phyloP scores from a whole-genome alignment of 306 rosid species.

The Calophaca sinica region DNA sequence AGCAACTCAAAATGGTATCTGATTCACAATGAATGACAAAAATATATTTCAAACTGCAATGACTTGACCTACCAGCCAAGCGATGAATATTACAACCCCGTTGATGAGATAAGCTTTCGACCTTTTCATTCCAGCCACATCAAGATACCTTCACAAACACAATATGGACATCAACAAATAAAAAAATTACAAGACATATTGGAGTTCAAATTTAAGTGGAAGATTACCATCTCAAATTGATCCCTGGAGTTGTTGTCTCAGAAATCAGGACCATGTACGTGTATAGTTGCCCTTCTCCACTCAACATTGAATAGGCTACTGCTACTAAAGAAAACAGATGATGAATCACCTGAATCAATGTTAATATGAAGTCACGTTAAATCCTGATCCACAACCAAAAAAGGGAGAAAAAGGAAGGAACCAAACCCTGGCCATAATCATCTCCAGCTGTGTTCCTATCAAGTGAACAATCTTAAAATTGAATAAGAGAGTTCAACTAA shows the following conservation, averaged over 20 bases:
- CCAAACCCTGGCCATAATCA: constrained; percentile 41
- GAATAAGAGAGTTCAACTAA: constrained; percentile 39
- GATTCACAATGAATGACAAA: constrained; percentile 15
- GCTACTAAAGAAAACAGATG: constrained; percentile 81
- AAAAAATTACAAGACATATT: background rate
- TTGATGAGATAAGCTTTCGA: constrained; percentile 81
- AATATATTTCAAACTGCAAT: constrained; percentile 34
- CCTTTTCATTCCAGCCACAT: constrained; percentile 88
- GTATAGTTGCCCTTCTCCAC: constrained; percentile 93
- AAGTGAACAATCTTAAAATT: constrained; percentile 46
- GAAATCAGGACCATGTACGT: constrained; percentile 93
- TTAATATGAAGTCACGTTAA: constrained; percentile 48
- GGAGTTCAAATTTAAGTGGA: constrained; percentile 3
- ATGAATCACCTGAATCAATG: constrained; percentile 81
- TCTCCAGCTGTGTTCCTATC: constrained; percentile 41
- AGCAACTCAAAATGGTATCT: background rate
- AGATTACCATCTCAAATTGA: constrained; percentile 96
- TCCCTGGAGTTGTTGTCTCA: constrained; percentile 95
- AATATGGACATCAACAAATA: constrained; percentile 39
- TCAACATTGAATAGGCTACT: constrained; percentile 82
- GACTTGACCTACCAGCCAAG: constrained; percentile 85
- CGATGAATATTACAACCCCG: constrained; percentile 88
- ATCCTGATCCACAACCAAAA: constrained; percentile 32
- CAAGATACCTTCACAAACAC: constrained; percentile 84
- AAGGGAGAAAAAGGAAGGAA: constrained; percentile 30